Conservation (phyloP, 2,329 filamentous ascomycete species). For the Xylariaceae sp. region DNA sequence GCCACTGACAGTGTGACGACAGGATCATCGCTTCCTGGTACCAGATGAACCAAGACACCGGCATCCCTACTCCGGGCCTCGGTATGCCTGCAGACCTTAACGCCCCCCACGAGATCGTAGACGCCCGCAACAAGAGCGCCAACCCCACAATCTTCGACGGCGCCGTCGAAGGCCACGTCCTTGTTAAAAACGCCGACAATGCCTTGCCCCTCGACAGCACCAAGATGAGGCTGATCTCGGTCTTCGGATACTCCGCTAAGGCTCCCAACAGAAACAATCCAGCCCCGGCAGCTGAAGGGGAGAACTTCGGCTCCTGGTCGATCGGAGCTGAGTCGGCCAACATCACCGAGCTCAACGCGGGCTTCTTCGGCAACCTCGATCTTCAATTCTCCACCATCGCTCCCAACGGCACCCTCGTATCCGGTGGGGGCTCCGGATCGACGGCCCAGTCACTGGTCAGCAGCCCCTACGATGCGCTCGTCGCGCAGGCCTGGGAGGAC, state of each 20-base stretch:
- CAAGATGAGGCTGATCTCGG: conserved; percentile 42
- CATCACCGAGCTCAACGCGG: conserved; percentile 6
- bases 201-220: conserved; percentile 36
- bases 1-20: conserved; percentile 5
- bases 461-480: conserved; percentile 34
- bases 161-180: conserved; percentile 30
- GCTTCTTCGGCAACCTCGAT: conserved; percentile 20
- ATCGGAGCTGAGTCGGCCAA: conserved; percentile 11
- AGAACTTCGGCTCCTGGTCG: conserved; percentile 15
- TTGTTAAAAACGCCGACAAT: conserved; percentile 42
- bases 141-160: conserved; percentile 28
- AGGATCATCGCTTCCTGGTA: conserved; percentile 36
- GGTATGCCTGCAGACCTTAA: conserved; percentile 32
- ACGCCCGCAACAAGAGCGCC: conserved; percentile 33
- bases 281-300: conserved; percentile 41
- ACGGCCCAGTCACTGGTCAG: conserved; percentile 31
- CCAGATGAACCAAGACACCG: conserved; percentile 32
- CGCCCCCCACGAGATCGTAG: conserved; percentile 32
- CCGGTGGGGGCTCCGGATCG: conserved; percentile 36
- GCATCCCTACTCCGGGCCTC: conserved; percentile 23
- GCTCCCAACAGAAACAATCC: conserved; percentile 25
- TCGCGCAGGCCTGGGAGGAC: conserved; percentile 35
- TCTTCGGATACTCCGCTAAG: conserved; percentile 41
- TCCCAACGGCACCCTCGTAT: conserved; percentile 33
- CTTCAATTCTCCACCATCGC: conserved; percentile 18